phyloP scores from a whole-genome alignment of 192 early-diverging fungal genomes.

The Glomus cerebriforme region DNA sequence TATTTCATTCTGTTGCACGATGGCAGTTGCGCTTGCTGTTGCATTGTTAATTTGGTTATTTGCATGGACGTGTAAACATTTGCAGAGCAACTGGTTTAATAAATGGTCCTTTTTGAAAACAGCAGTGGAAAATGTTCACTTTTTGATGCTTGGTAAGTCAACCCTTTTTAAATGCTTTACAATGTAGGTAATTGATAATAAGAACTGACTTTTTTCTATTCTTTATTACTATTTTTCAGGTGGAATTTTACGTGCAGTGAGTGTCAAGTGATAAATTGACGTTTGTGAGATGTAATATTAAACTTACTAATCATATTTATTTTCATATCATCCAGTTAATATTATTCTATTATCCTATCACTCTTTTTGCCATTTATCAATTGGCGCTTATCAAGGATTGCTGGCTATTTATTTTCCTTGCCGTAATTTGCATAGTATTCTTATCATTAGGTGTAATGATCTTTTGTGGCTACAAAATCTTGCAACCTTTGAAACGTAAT shows the following conservation, averaged over 20 bases:
- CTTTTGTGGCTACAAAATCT: slow-evolving; percentile 12
- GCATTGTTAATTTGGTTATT: not conserved
- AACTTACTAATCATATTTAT: not conserved
- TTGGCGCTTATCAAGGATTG: slow-evolving; percentile 5
- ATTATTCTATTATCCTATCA: slow-evolving; percentile 24
- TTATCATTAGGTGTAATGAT: not conserved
- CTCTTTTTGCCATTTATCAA: slow-evolving; percentile 10
- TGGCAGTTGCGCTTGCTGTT: slow-evolving; percentile 1
- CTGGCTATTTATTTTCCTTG: slow-evolving; percentile 8
- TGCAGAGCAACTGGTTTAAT: not conserved
- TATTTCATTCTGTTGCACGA: not conserved
- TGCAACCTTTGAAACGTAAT: not conserved
- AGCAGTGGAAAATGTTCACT: not conserved
- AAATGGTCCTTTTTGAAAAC: slow-evolving; percentile 8
- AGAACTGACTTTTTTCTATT: not conserved
- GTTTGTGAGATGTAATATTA: not conserved
- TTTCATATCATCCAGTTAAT: not conserved
- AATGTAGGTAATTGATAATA: not conserved
- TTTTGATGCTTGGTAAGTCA: slow-evolving; percentile 16
- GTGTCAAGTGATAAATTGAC: not conserved
- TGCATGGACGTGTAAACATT: not conserved
- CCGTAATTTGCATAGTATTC: not conserved
- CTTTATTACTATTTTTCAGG: not conserved
- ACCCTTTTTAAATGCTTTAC: not conserved
- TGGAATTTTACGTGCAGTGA: slow-evolving; percentile 25